Evolutionary conservation across 2,329 filamentous ascomycete genomes (phyloP), one percentile per base, ranked within the genome.

Genomic region (Diplocarpon rosae): DNA sequence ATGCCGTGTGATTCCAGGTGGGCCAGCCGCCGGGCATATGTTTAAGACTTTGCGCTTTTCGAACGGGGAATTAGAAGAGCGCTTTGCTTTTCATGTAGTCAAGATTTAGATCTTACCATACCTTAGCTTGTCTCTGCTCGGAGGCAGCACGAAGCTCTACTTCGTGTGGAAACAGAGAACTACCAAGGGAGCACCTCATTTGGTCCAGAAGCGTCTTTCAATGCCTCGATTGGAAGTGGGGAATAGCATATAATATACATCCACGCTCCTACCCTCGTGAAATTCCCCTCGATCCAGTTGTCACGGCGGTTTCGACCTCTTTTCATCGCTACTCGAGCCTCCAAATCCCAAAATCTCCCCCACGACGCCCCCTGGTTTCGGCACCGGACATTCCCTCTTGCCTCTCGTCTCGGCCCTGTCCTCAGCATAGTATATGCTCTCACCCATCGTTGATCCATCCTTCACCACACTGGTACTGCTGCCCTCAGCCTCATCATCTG

Each of bases 381-480:
- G 92, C 11, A 98, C 80, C 0, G 92, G 92, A 61, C 92, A 98
- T 62, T 93, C 86, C 57, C 86, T 75, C 59, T 71, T 72, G 37
- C 66, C 59, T 43, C 67, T 69, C 53, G 56, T 50, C 61, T 63
- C 55, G 65, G 61, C 55, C 63, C 70, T 53, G 59, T 70, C 65
- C 28, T 60, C 58, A 38, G 61, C 17, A 15, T 49, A 49, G 15
- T 47, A 43, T 31, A 37, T 37, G 30, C 34, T 43, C 14, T 52
- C 51, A 27, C 54, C 47, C 15, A 14, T n/a, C 1, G 24, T 14
- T 16, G 17, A 24, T 3, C n/a, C 30, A 14, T 17, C 37, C 27
- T 42, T 42, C 35, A 44, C 29, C 32, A 41, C 47, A 43, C 37
- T 17, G 11, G 15, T 15, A 29, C 27, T 39, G 20, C 11, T 32